phyloP scores from a whole-genome alignment of 805 yeast species.

The Vanderwaltozyma yarrowii region DNA sequence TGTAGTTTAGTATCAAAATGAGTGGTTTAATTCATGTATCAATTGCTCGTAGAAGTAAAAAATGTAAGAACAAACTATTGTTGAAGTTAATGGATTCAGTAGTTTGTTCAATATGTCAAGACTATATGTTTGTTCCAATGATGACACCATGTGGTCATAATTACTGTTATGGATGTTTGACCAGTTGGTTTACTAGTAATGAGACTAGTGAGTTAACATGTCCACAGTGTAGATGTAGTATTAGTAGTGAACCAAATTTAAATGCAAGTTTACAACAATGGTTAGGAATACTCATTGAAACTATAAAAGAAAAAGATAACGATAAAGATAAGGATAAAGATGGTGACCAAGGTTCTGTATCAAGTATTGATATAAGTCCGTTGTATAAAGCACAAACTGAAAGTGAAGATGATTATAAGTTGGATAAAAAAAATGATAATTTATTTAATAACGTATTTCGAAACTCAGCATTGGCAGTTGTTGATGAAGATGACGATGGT shows the following conservation, averaged over 20 bases:
- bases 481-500: slow-evolving; percentile 63
- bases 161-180: slow-evolving; percentile 58
- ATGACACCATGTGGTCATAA: slow-evolving; percentile 62
- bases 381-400: slow-evolving; percentile 8
- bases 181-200: slow-evolving; percentile 44
- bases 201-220: slow-evolving; percentile 41
- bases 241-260: slow-evolving; percentile 40
- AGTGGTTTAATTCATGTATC: slow-evolving; percentile 3
- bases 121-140: slow-evolving; percentile 56
- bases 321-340: slow-evolving; percentile 7
- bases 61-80: slow-evolving; percentile 9
- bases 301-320: slow-evolving; percentile 15
- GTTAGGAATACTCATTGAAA: slow-evolving; percentile 32
- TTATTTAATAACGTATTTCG: slow-evolving; percentile 44
- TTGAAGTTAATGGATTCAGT: slow-evolving; percentile 21
- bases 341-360: slow-evolving; percentile 5
- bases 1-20: too few species aligned
- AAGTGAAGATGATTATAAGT: slow-evolving; percentile 8
- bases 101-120: slow-evolving; percentile 58
- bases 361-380: background rate
- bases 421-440: slow-evolving; percentile 20
- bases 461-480: slow-evolving; percentile 38
- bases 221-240: slow-evolving; percentile 51
- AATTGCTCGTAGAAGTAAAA: slow-evolving; percentile 6
- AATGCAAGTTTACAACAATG: slow-evolving; percentile 44